Evolutionary conservation across 768 basidiomycete genomes (phyloP).

Genomic region (Tulasnella sp.): DNA sequence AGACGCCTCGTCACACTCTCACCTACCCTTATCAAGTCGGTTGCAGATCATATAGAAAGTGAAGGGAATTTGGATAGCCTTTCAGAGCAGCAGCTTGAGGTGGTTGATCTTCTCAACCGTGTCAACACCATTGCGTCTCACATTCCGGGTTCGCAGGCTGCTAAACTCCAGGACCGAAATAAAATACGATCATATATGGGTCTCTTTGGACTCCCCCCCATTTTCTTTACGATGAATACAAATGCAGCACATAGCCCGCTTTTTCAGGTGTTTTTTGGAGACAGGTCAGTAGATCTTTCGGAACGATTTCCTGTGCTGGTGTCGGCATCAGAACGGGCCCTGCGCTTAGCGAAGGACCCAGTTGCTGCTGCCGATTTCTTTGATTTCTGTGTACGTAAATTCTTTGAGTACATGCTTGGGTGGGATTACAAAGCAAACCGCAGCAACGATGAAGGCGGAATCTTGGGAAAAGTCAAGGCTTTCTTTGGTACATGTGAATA

Average conservation of each 20-base stretch:
- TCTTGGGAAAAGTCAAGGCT: slow-evolving; percentile 38
- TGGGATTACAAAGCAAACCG: slow-evolving; percentile 34
- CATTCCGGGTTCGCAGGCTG: slow-evolving; percentile 38
- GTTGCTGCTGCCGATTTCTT: slow-evolving; percentile 41
- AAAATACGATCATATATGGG: slow-evolving; percentile 37
- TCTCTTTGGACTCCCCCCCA: slow-evolving; percentile 36
- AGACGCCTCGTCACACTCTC: slow-evolving; percentile 18
- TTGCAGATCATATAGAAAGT: slow-evolving; percentile 26
- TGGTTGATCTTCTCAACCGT: slow-evolving; percentile 34
- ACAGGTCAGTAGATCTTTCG: slow-evolving; percentile 29
- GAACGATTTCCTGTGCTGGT: slow-evolving; percentile 34
- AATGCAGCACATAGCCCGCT: slow-evolving; percentile 34
- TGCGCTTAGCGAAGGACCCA: slow-evolving; percentile 38
- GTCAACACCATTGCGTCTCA: slow-evolving; percentile 38
- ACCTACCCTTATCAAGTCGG: not conserved
- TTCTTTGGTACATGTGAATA: slow-evolving; percentile 38
- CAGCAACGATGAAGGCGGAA: slow-evolving; percentile 32
- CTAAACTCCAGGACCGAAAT: slow-evolving; percentile 35
- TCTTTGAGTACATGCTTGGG: slow-evolving; percentile 37
- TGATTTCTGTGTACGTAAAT: slow-evolving; percentile 34
- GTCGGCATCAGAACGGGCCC: slow-evolving; percentile 31
- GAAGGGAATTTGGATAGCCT: slow-evolving; percentile 19
- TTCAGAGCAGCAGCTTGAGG: slow-evolving; percentile 32
- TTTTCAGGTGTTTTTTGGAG: slow-evolving; percentile 38
- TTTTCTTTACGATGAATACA: slow-evolving; percentile 38